Conservation (phyloP, 805 yeast species). For the Metschnikowia sp. region DNA sequence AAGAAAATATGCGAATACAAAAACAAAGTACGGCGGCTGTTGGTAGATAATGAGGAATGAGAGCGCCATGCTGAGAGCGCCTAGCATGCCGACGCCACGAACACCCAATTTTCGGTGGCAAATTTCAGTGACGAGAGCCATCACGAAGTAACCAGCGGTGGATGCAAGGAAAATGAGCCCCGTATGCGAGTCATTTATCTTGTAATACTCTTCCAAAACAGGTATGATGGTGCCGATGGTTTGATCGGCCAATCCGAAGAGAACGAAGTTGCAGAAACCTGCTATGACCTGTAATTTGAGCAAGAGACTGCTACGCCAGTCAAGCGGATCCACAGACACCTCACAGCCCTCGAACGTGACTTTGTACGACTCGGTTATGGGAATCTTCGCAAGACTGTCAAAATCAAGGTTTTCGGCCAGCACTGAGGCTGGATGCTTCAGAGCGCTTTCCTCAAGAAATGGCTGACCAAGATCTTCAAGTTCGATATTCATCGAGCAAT, state of each 20-base stretch:
- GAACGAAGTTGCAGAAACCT: conserved; percentile 36
- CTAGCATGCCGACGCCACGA: conserved; percentile 40
- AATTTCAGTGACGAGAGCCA: conserved; percentile 48
- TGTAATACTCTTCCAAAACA: conserved; percentile 44
- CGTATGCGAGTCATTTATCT: conserved; percentile 45
- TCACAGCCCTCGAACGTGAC: conserved; percentile 27
- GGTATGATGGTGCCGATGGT: conserved; percentile 60
- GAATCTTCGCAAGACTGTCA: conserved; percentile 7
- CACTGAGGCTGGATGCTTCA: not conserved
- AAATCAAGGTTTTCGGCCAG: conserved; percentile 4
- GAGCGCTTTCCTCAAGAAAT: not conserved
- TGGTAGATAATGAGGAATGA: conserved; percentile 39
- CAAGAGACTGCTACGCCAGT: conserved; percentile 34
- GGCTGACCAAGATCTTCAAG: conserved; percentile 3
- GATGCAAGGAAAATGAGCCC: conserved; percentile 51
- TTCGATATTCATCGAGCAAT: not conserved
- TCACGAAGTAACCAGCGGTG: conserved; percentile 51
- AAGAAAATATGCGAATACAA: conserved; percentile 37
- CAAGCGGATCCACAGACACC: conserved; percentile 34
- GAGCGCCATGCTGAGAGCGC: conserved; percentile 30
- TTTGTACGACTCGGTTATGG: conserved; percentile 10
- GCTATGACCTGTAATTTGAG: conserved; percentile 44
- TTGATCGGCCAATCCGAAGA: conserved; percentile 59
- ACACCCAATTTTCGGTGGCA: conserved; percentile 46
- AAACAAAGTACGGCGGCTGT: conserved; percentile 40